Conservation (phyloP, 2,329 filamentous ascomycete genomes). For the Clarireedia hainanense region DNA sequence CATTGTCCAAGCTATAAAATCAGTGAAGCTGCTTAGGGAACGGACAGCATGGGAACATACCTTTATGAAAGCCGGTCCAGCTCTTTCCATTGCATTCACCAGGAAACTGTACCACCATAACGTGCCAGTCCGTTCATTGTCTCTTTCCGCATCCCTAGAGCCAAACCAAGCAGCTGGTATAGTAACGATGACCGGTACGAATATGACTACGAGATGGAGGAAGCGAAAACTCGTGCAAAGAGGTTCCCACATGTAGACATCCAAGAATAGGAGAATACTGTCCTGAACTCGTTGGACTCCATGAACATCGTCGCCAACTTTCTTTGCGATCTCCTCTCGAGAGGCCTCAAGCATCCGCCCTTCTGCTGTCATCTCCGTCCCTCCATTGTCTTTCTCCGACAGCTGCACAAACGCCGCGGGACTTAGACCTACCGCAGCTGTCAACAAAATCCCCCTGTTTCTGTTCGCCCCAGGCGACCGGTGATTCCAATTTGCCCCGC, state of each 20-base stretch:
- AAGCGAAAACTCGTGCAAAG: slow-evolving; percentile 83
- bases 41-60: slow-evolving; percentile 35
- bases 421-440: slow-evolving; percentile 34
- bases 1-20: slow-evolving; percentile 76
- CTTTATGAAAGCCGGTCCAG: slow-evolving; percentile 96
- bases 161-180: slow-evolving; percentile 81
- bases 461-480: slow-evolving; percentile 11
- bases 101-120: slow-evolving; percentile 93
- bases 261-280: slow-evolving; percentile 57
- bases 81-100: slow-evolving; percentile 82
- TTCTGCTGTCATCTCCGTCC: slow-evolving; percentile 63
- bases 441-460: slow-evolving; percentile 17
- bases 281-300: slow-evolving; percentile 52
- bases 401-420: slow-evolving; percentile 51
- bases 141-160: slow-evolving; percentile 48
- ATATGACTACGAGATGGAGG: slow-evolving; percentile 77
- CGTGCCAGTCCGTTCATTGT: slow-evolving; percentile 72
- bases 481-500: slow-evolving; percentile 10
- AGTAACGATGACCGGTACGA: slow-evolving; percentile 77
- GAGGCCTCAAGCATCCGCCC: slow-evolving; percentile 81
- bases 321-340: slow-evolving; percentile 65
- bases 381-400: slow-evolving; percentile 45
- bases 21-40: not conserved
- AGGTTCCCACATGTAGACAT: slow-evolving; percentile 73
- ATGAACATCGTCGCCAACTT: slow-evolving; percentile 52